Evolutionary conservation across 2,329 filamentous ascomycete species (phyloP).

Genomic region (Colletotrichum sp.): DNA sequence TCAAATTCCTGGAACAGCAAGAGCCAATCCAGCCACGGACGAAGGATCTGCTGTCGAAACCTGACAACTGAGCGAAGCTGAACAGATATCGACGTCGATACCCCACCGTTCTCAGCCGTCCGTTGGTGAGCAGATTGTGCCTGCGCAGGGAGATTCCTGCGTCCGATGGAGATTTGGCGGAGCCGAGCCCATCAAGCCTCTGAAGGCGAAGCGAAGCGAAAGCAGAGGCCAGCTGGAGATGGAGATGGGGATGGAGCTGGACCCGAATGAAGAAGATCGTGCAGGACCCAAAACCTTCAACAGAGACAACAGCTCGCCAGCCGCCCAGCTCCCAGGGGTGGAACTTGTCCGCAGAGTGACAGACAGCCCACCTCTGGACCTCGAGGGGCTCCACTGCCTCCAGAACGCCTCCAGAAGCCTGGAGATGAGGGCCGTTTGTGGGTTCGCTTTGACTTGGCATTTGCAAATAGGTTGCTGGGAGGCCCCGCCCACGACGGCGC

Average conservation of each 20-base stretch:
- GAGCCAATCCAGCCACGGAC: background rate
- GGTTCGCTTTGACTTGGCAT: conserved; percentile 7
- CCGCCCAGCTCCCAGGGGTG: background rate
- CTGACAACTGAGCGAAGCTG: background rate
- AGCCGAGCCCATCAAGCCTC: background rate
- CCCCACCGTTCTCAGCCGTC: background rate
- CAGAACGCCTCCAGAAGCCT: conserved; percentile 19
- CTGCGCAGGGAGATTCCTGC: background rate
- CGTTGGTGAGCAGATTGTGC: background rate
- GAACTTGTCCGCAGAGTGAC: background rate
- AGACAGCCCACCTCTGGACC: background rate
- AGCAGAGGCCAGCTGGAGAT: background rate
- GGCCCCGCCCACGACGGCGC: conserved; percentile 9
- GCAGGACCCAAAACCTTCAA: conserved; percentile 3
- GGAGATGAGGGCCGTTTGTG: conserved; percentile 6
- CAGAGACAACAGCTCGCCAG: background rate
- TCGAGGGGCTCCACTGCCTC: conserved; percentile 1
- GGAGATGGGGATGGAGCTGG: background rate
- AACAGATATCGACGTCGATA: background rate
- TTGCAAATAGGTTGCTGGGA: conserved; percentile 14
- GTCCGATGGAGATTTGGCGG: background rate
- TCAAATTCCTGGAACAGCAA: conserved; percentile 10
- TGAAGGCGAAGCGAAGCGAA: background rate
- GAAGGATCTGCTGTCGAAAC: background rate
- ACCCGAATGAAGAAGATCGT: background rate